phyloP scores from a whole-genome alignment of 768 basidiomycete genomes.

The Boletus vinaceobasis region DNA sequence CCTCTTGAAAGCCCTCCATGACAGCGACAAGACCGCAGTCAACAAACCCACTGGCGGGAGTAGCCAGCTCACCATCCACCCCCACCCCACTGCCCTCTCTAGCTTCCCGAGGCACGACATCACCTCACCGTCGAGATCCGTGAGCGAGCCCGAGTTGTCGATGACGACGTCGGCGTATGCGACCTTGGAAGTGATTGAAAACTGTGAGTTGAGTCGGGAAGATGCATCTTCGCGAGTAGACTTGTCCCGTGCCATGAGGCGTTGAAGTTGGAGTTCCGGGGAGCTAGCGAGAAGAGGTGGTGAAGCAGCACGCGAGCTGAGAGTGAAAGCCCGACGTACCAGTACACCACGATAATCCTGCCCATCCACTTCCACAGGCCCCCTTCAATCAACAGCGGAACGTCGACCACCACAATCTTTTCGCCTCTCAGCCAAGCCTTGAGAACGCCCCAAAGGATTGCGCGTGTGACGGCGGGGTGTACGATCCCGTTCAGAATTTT shows the following conservation, averaged over 20 bases:
- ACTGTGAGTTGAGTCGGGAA: constrained; percentile 74
- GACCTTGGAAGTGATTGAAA: constrained; percentile 76
- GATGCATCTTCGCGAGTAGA: constrained; percentile 65
- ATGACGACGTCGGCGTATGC: constrained; percentile 81
- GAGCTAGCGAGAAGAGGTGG: constrained; percentile 47
- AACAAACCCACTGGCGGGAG: constrained; percentile 51
- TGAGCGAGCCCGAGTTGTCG: constrained; percentile 79
- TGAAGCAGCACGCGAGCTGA: not conserved
- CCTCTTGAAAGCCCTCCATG: constrained; percentile 32
- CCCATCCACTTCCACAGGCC: constrained; percentile 83
- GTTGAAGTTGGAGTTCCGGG: constrained; percentile 74
- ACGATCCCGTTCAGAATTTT: constrained; percentile 77
- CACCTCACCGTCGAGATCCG: constrained; percentile 57
- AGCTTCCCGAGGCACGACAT: constrained; percentile 41
- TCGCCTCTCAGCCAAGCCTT: constrained; percentile 74
- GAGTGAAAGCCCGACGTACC: constrained; percentile 46
- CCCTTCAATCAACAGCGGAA: constrained; percentile 89
- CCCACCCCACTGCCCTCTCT: constrained; percentile 49
- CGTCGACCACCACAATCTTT: constrained; percentile 80
- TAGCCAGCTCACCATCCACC: constrained; percentile 62
- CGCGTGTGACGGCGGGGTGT: constrained; percentile 84
- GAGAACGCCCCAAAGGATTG: constrained; percentile 69
- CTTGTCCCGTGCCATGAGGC: constrained; percentile 74
- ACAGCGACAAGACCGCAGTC: constrained; percentile 42
- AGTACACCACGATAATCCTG: constrained; percentile 85